A percentile compares a stretch with the other conserved stretches of the same genome.
Conservation (phyloP, 169 alveolate species). For the Babesia ovis region DNA sequence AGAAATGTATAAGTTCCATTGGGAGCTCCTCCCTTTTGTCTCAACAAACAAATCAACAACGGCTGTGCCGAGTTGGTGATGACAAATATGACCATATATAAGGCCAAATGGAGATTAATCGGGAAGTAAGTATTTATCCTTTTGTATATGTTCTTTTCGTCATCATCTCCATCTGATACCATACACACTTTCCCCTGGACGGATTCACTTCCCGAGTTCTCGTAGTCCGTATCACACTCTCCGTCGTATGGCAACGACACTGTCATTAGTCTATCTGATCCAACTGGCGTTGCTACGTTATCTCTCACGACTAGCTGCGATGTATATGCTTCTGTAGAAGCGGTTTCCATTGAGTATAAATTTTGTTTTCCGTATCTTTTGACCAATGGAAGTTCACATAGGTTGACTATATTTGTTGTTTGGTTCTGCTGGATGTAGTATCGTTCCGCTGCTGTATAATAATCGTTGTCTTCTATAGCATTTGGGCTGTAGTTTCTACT, state of each 20-base stretch:
- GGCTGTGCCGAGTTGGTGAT: slow-evolving; percentile 69
- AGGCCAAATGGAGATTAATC: slow-evolving; percentile 4
- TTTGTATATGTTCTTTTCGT: not conserved
- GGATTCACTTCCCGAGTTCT: slow-evolving; percentile 2
- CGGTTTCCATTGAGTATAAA: slow-evolving; percentile 23
- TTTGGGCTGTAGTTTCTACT: not conserved
- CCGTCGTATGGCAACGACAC: slow-evolving; percentile 38
- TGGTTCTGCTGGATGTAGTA: not conserved
- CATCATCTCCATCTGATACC: slow-evolving; percentile 1
- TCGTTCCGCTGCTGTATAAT: not conserved
- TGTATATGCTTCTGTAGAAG: slow-evolving; percentile 12
- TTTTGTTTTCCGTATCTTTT: not conserved
- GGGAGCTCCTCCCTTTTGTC: slow-evolving; percentile 66
- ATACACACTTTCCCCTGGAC: not conserved
- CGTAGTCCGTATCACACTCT: slow-evolving; percentile 41
- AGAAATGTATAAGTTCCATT: slow-evolving; percentile 66
- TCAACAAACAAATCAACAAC: slow-evolving; percentile 47
- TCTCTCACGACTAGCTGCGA: slow-evolving; percentile 16
- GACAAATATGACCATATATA: slow-evolving; percentile 52
- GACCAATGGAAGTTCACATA: not conserved
- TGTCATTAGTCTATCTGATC: slow-evolving; percentile 12
- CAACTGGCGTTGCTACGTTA: not conserved
- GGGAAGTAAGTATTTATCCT: not conserved
- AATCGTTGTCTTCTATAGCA: not conserved
- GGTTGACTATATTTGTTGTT: not conserved